Base-by-base conservation (phyloP, 768 basidiomycete species). In the Pleurotus cornucopiae region DNA sequence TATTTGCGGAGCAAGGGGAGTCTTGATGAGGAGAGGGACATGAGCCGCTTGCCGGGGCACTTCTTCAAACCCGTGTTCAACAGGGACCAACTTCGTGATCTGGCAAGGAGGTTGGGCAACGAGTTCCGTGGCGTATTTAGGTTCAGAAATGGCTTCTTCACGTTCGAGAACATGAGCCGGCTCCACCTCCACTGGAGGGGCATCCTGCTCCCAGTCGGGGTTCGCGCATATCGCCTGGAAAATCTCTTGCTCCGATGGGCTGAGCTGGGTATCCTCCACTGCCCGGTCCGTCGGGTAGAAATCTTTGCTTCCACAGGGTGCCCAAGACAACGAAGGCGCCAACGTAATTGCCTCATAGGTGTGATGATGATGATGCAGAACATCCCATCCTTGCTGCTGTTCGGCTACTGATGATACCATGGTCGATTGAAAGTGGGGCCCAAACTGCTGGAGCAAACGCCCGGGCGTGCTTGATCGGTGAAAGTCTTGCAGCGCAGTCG, bases 211-310 rank as follows among this genome's bases (percentile, higher is more conserved):
- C 78, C 79, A 81, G 57, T 84, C 83, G 16, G 81, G 79, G 58
- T 79, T 76, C 30, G 78, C 72, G 58, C 86, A 89, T 21, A 89
- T 68, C 46, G 79, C 76, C 41, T 74, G 80, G 69, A 90, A 89
- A 48, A 90, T 83, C 67, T 86, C 82, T 63, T 86, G 81, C 62
- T 90, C 88, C 7, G 78, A 82, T 20, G 83, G 82, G 60, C 80
- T 89, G 48, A 90, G 75, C 16, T 87, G 88, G 2, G 72, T 71
- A 20, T 80, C 79, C 6, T 53, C 51, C 21, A 16, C 20, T 4
- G n/a, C 16, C n/a, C 13, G 14, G 26, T 49, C 30, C 11, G 25
- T 7, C 26, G 6, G 13, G 12, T 23, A 5, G 18, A 38, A n/a
- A 21, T 6, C 38, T 11, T 9, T 34, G 30, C 30, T 34, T 11